Percentiles rank a stretch among this genome's conserved stretches.
phyloP scores from a whole-genome alignment of 768 basidiomycete genomes.

The Xerocomus potaroensis region DNA sequence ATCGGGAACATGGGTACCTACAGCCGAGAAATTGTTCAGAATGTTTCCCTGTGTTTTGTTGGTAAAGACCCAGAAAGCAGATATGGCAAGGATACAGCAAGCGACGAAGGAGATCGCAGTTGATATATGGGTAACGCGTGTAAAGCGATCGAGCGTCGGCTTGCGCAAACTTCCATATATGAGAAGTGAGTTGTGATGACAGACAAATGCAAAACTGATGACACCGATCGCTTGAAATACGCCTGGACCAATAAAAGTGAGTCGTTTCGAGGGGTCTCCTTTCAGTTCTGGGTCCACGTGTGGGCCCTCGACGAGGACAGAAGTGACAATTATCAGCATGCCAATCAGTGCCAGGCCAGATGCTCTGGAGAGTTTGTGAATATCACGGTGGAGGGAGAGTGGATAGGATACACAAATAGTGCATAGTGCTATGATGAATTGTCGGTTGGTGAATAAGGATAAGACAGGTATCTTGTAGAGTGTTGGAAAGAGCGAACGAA shows the following conservation, averaged over 20 bases:
- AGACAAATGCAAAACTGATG: conserved; percentile 95
- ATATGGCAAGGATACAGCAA: conserved; percentile 80
- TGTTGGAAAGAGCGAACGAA: conserved; percentile 78
- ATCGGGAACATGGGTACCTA: conserved; percentile 26
- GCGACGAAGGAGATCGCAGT: conserved; percentile 79
- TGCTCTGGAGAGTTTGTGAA: conserved; percentile 92
- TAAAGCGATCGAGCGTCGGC: conserved; percentile 92
- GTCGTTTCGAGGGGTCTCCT: conserved; percentile 71
- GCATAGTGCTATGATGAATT: conserved; percentile 85
- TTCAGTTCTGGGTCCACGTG: conserved; percentile 68
- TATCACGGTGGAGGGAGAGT: conserved; percentile 92
- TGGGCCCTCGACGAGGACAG: conserved; percentile 80
- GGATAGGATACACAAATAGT: conserved; percentile 91
- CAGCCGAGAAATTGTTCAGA: conserved; percentile 87
- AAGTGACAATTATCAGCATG: conserved; percentile 89
- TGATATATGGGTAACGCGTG: conserved; percentile 88
- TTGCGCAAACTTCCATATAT: conserved; percentile 93
- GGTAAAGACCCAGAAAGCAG: conserved; percentile 86
- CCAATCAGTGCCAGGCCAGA: conserved; percentile 87
- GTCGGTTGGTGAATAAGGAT: conserved; percentile 74
- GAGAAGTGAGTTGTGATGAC: conserved; percentile 95
- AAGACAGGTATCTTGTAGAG: conserved; percentile 66
- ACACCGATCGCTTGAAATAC: conserved; percentile 96
- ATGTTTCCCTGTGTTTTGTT: conserved; percentile 94
- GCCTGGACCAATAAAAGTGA: conserved; percentile 72